These are phyloP conservation scores for Balansia obtecta DNA, from an alignment of 2,329 filamentous ascomycete genomes.

Conservation along the genomic window DNA sequence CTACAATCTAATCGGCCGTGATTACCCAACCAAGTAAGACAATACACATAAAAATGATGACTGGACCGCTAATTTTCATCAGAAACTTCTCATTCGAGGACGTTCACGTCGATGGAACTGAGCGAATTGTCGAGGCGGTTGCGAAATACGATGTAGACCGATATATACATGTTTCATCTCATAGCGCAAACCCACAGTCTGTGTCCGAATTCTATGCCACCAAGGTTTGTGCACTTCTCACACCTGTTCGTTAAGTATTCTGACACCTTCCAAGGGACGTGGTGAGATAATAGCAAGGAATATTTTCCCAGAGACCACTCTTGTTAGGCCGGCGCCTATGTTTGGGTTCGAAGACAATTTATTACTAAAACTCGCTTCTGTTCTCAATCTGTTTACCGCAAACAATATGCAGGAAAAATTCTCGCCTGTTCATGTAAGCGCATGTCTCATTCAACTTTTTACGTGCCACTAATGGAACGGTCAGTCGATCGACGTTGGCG, in stretches of 20 bases:
- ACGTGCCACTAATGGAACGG: neutral
- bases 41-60: neutral
- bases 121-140: slow-evolving; percentile 84
- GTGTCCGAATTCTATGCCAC: slow-evolving; percentile 81
- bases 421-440: slow-evolving; percentile 74
- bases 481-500: slow-evolving; percentile 78
- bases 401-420: slow-evolving; percentile 91
- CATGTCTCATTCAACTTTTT: neutral
- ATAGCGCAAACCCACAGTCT: slow-evolving; percentile 74
- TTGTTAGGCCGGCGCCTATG: slow-evolving; percentile 85
- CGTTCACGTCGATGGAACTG: slow-evolving; percentile 83
- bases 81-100: slow-evolving; percentile 91
- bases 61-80: slow-evolving; percentile 11
- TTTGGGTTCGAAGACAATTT: slow-evolving; percentile 94
- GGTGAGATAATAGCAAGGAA: slow-evolving; percentile 74
- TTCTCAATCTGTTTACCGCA: slow-evolving; percentile 72
- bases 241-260: neutral
- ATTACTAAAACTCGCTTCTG: slow-evolving; percentile 70
- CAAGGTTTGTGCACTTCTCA: slow-evolving; percentile 45
- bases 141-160: slow-evolving; percentile 97
- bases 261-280: slow-evolving; percentile 38
- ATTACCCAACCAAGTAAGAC: slow-evolving; percentile 86
- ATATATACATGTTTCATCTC: slow-evolving; percentile 92
- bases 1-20: slow-evolving; percentile 87
- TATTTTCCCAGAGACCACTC: slow-evolving; percentile 94